A percentile compares a stretch with the other conserved stretches of the same genome.
phyloP scores from a whole-genome alignment of 495 filamentous ascomycete species.

The Sporormia fimetaria region DNA sequence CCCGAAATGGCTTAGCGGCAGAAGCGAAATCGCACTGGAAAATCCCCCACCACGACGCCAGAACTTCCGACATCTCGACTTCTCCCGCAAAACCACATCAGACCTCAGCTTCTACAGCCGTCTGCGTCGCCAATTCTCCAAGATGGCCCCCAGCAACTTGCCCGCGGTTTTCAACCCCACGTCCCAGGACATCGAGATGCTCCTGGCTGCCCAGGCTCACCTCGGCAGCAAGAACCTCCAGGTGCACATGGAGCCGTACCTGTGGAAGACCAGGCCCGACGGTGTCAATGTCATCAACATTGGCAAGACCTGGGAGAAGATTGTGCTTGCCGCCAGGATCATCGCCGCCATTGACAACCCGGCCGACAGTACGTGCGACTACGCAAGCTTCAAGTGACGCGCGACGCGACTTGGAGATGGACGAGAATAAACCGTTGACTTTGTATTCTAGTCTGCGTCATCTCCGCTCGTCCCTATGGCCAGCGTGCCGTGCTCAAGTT shows the following conservation, averaged over 20 bases:
- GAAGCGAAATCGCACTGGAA: neutral
- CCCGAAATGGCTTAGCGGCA: neutral
- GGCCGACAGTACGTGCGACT: slow-evolving; percentile 51
- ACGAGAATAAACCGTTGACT: neutral
- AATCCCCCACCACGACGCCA: slow-evolving; percentile 35
- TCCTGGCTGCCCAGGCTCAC: slow-evolving; percentile 91
- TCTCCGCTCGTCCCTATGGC: slow-evolving; percentile 97
- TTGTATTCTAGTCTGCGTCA: slow-evolving; percentile 88
- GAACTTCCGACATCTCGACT: slow-evolving; percentile 28
- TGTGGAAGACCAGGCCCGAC: slow-evolving; percentile 97
- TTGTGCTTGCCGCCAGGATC: slow-evolving; percentile 94
- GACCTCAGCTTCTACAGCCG: slow-evolving; percentile 33
- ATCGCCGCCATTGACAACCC: slow-evolving; percentile 99
- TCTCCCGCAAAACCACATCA: no score
- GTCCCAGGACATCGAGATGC: slow-evolving; percentile 92
- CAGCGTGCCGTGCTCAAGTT: slow-evolving; percentile 99
- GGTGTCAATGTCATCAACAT: slow-evolving; percentile 98
- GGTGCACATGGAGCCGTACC: slow-evolving; percentile 98
- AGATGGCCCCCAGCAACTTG: slow-evolving; percentile 88
- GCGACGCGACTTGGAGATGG: neutral
- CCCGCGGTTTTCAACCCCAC: slow-evolving; percentile 82
- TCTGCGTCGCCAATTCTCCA: slow-evolving; percentile 47
- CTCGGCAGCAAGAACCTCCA: slow-evolving; percentile 98
- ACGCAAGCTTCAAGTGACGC: neutral
- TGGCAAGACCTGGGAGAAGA: slow-evolving; percentile 99